Base-by-base conservation (phyloP, 169 alveolate genomes). In the Eimeria zaria region DNA sequence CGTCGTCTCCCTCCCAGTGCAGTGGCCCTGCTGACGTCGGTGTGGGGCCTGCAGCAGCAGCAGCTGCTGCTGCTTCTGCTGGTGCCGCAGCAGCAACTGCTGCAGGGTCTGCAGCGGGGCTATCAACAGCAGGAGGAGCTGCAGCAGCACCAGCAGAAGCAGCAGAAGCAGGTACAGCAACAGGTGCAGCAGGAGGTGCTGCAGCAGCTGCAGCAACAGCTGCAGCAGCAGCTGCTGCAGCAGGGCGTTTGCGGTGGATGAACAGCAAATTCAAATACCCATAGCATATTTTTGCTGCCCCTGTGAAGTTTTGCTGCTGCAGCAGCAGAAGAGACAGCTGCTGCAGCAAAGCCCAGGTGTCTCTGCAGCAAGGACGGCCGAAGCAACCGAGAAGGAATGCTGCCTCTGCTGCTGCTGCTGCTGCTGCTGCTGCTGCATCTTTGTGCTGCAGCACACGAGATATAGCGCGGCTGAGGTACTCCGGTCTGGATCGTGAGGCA, bases 231-330 rank as follows among this genome's bases (percentile, higher is more conserved):
- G 87, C n/a, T 44, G 87, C 62, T 41, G 90, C 90, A 53, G 51
- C 51, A 27, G 90, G 90, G 71, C 53, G 90, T n/a, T 81, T 81
- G 90, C 90, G 90, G 90, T 81, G 90, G 46, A 81, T 48, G 71
- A 81, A 81, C 73, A 81, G 71, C 67, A 81, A 27, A 27, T 46
- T 81, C 24, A 81, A 81, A 53, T 81, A 81, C 22, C 90, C 90
- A 73, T 51, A 62, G 90, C 90, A 81, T 9, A 81, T 81, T 30
- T 81, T 81, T 81, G 90, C 90, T 51, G 90, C 90, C 9, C 73
- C 51, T 41, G 44, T 20, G 44, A 81, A 81, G 71, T 81, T 48
- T 14, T 48, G 51, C 48, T 81, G 90, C 90, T 51, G 90, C 90
- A 81, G 90, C 90, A 81, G 90, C 71, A 53, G 73, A 11, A 51